Percentiles rank a stretch among this genome's conserved stretches.
Conservation (phyloP, 495 filamentous ascomycete genomes). For the Aspergillus baeticus region DNA sequence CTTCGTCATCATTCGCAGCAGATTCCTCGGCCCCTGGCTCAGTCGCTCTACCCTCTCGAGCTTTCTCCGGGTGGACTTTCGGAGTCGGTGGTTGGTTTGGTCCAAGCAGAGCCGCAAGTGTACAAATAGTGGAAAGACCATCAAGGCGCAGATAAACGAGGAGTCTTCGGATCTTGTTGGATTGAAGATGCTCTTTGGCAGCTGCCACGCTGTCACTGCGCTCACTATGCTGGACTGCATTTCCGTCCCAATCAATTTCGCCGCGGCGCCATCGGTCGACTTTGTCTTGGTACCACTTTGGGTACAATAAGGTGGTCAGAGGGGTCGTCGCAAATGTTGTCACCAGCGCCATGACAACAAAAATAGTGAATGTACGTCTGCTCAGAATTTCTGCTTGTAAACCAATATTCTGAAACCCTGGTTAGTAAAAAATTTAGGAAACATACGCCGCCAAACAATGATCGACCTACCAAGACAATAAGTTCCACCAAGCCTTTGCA, state of each 20-base stretch:
- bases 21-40: constrained; percentile 33
- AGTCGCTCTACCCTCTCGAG: constrained; percentile 8
- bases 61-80: constrained; percentile 51
- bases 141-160: constrained; percentile 81
- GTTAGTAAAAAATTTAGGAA: constrained; percentile 20
- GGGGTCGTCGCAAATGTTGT: constrained; percentile 93
- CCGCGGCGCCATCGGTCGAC: constrained; percentile 86
- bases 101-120: constrained; percentile 72
- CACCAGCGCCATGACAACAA: constrained; percentile 95
- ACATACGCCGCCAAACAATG: neutral
- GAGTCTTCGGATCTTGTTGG: constrained; percentile 43
- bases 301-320: constrained; percentile 74
- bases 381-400: constrained; percentile 88
- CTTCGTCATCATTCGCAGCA: constrained; percentile 20
- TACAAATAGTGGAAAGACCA: constrained; percentile 82
- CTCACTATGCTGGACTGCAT: constrained; percentile 43
- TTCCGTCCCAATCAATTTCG: constrained; percentile 92
- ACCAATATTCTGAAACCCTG: constrained; percentile 74
- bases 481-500: constrained; percentile 96
- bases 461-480: constrained; percentile 76
- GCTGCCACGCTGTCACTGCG: constrained; percentile 34
- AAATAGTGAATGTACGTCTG: constrained; percentile 89
- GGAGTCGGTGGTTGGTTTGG: constrained; percentile 27
- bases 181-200: constrained; percentile 44
- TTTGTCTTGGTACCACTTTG: constrained; percentile 87